Conservation (phyloP, 192 early-diverging fungal species). For the Lunasporangiospora selenospora region DNA sequence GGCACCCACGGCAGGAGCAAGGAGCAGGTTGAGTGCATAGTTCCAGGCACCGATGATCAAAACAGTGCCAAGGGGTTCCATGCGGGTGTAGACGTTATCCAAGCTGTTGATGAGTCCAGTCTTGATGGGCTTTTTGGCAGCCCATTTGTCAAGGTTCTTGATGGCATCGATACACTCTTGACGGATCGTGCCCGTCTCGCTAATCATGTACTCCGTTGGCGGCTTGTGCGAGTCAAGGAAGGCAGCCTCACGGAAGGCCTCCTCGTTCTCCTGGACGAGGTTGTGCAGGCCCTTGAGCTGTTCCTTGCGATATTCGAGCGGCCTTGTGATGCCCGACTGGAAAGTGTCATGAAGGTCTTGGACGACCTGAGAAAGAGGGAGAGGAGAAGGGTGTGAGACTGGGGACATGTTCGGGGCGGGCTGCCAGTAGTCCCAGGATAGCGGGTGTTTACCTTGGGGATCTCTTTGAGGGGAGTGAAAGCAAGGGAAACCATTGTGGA, state of each 20-base stretch:
- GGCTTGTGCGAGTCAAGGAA: constrained; percentile 66
- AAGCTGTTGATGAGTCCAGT: constrained; percentile 50
- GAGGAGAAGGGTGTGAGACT: neutral
- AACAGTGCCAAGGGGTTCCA: constrained; percentile 65
- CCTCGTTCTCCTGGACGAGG: constrained; percentile 67
- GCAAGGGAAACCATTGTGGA: constrained; percentile 10
- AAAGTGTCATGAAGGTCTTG: constrained; percentile 47
- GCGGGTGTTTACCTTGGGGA: constrained; percentile 25
- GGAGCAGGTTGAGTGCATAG: constrained; percentile 62
- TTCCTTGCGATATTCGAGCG: constrained; percentile 58
- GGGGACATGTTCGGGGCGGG: no score
- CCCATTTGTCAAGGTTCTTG: constrained; percentile 68
- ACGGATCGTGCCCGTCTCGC: constrained; percentile 59
- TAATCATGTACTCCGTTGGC: constrained; percentile 55
- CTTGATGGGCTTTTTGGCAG: constrained; percentile 52
- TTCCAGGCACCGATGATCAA: constrained; percentile 62
- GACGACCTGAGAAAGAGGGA: constrained; percentile 23
- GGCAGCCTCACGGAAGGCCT: constrained; percentile 57
- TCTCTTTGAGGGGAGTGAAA: constrained; percentile 21
- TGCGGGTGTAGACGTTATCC: constrained; percentile 61
- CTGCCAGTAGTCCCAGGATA: no score
- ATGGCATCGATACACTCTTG: constrained; percentile 55
- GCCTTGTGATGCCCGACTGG: constrained; percentile 45
- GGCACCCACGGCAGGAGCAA: constrained; percentile 80
- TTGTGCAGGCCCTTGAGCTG: constrained; percentile 69